A percentile compares a stretch with the other conserved stretches of the same genome.
phyloP scores from a whole-genome alignment of 208 protist genomes.

The Trichomonas vaginalis region DNA sequence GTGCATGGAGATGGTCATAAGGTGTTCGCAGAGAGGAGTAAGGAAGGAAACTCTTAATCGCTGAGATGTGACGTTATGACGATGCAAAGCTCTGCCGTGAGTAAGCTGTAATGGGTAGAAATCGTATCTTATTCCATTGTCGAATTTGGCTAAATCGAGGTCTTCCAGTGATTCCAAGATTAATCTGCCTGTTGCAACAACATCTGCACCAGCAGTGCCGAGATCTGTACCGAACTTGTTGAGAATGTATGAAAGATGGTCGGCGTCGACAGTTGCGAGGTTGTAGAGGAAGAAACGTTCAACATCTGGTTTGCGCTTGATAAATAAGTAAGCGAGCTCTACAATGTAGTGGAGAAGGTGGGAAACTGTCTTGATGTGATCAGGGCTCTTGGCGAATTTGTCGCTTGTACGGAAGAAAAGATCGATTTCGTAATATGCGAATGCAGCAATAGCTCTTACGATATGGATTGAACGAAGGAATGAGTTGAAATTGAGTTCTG shows the following conservation, averaged over 20 bases:
- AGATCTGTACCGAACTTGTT: neutral
- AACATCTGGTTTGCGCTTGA: neutral
- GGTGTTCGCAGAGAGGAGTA: neutral
- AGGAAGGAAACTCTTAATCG: neutral
- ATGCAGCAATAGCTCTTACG: neutral
- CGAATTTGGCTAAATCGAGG: neutral
- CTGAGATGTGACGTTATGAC: neutral
- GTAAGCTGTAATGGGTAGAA: neutral
- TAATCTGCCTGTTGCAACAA: neutral
- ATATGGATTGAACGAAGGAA: neutral
- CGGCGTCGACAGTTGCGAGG: neutral
- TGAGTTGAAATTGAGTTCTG: neutral
- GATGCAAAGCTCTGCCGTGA: neutral
- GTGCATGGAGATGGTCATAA: neutral
- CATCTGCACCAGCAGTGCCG: neutral
- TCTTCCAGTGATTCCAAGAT: neutral
- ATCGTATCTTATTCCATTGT: neutral
- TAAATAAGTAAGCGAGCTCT: neutral
- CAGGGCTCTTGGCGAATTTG: neutral
- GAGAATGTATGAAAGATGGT: neutral
- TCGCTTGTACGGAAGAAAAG: neutral
- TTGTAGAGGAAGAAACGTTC: neutral
- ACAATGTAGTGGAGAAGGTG: neutral
- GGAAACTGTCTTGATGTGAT: neutral
- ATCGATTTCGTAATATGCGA: slow-evolving; percentile 5